Evolutionary conservation across 1,284 basidiomycete species (phyloP), one percentile per base, ranked within the genome.

Genomic region (Apiotrichum laibachii): DNA sequence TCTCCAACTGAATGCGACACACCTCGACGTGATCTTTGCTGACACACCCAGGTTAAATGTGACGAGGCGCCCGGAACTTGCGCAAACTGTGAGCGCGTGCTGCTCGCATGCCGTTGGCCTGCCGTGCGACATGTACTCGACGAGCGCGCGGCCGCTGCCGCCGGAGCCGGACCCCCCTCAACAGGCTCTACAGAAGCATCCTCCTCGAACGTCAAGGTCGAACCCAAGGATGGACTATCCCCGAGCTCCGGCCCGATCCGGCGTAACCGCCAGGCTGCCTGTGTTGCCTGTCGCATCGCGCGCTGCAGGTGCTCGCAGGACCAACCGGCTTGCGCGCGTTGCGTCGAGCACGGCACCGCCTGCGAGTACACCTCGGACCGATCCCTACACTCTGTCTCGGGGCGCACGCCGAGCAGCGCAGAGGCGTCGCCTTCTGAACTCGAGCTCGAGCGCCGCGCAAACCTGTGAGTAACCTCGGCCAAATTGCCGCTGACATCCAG

Each of bases 61-160:
- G 66, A 67, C 37, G 66, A 67, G 37, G 50, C 55, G 16, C 63
- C 66, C 1, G 66, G 61, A 0, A 63, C 54, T 1, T 67, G 66
- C 37, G 56, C 52, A 39, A 67, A 67, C 50, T 67, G 66, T 60
- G 59, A 63, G 53, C 59, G 63, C 11, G 60, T 65, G 12, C 47
- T 58, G 15, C 49, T 65, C 3, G 59, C 50, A 8, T 67, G 66
- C 54, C 49, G 56, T 4, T 67, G 66, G 66, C 61, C 66, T 2
- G 56, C 43, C 13, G 59, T 64, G 13, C 57, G 58, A 15, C 58
- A 62, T 21, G 62, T 66, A 13, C 48, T 62, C 3, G 58, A 62
- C 15, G 60, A 63, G 26, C 57, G 57, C 0, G 48, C 51, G 2
- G 50, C 22, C 7, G 48, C 42, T 15, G 35, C 44, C 7, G 22